Percentiles rank a stretch among this genome's conserved stretches.
phyloP scores from a whole-genome alignment of 2,329 filamentous ascomycete species.

The Myrmaecium sp. region DNA sequence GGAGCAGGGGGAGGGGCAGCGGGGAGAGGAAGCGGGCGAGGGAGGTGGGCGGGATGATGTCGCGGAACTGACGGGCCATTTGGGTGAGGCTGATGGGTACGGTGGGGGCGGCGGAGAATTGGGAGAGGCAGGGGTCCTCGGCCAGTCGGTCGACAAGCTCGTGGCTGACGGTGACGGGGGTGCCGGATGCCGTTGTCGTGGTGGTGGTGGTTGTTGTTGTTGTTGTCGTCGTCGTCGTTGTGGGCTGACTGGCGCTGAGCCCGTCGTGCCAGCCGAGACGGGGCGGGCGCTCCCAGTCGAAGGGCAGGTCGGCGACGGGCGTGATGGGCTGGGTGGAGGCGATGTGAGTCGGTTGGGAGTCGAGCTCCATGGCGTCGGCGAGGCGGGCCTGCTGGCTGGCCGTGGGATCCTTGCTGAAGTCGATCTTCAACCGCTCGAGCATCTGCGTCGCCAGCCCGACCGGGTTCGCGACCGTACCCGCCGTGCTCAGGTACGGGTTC shows the following conservation, averaged over 20 bases:
- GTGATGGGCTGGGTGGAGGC: conserved; percentile 78
- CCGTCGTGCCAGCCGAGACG: conserved; percentile 28
- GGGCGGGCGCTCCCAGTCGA: conserved; percentile 77
- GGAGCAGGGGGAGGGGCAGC: conserved; percentile 55
- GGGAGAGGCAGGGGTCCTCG: conserved; percentile 68
- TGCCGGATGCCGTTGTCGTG: conserved; percentile 13
- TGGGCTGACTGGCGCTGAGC: conserved; percentile 32
- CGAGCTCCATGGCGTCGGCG: conserved; percentile 47
- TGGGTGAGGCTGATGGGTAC: conserved; percentile 79
- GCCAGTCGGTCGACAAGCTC: conserved; percentile 45
- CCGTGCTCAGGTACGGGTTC: conserved; percentile 58
- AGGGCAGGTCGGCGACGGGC: conserved; percentile 54
- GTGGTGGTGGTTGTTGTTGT: conserved; percentile 12
- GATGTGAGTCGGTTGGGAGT: conserved; percentile 36
- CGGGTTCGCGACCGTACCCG: conserved; percentile 63
- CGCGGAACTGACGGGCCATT: conserved; percentile 69
- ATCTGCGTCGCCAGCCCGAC: conserved; percentile 82
- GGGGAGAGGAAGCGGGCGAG: conserved; percentile 87
- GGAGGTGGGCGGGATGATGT: conserved; percentile 76
- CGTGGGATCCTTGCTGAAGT: conserved; percentile 52
- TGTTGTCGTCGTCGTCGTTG: conserved; percentile 28
- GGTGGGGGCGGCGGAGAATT: conserved; percentile 66
- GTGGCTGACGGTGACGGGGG: conserved; percentile 8
- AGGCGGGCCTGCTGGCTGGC: conserved; percentile 27
- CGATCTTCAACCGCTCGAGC: conserved; percentile 79